phyloP scores from a whole-genome alignment of 345 rosid species.

The Salix caprea region DNA sequence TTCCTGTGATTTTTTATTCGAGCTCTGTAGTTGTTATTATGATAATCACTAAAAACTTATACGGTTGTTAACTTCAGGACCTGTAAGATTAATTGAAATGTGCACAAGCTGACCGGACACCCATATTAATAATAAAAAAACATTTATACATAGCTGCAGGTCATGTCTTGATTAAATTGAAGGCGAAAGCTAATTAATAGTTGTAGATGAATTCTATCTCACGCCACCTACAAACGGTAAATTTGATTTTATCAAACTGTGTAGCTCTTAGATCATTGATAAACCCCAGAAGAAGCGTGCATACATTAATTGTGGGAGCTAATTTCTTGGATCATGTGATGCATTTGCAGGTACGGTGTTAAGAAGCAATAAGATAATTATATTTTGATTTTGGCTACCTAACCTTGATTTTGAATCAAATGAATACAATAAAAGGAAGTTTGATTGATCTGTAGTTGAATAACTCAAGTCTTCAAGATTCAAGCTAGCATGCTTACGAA shows the following conservation, averaged over 20 bases:
- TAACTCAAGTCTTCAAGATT: not conserved
- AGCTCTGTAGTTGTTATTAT: no score
- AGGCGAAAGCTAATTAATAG: not conserved
- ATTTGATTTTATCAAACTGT: not conserved
- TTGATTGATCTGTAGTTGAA: not conserved
- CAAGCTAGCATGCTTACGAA: not conserved
- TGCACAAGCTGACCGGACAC: no score
- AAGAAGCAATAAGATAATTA: not conserved
- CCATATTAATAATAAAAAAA: no score
- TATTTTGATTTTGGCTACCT: not conserved
- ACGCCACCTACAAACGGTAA: not conserved
- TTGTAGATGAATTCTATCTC: not conserved
- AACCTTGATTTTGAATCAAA: not conserved
- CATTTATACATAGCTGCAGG: not conserved
- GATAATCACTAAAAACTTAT: no score
- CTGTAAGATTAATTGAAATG: no score
- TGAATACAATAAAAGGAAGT: not conserved
- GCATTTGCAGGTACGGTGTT: not conserved
- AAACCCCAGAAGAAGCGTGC: not conserved
- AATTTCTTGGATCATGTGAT: not conserved
- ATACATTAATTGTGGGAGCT: not conserved
- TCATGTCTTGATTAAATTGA: not conserved
- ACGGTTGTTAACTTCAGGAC: fast-evolving
- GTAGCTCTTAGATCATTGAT: not conserved
- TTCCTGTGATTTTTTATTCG: no score